phyloP scores from a whole-genome alignment of 2,329 filamentous ascomycete species.

The Taxawa tesnikishii region DNA sequence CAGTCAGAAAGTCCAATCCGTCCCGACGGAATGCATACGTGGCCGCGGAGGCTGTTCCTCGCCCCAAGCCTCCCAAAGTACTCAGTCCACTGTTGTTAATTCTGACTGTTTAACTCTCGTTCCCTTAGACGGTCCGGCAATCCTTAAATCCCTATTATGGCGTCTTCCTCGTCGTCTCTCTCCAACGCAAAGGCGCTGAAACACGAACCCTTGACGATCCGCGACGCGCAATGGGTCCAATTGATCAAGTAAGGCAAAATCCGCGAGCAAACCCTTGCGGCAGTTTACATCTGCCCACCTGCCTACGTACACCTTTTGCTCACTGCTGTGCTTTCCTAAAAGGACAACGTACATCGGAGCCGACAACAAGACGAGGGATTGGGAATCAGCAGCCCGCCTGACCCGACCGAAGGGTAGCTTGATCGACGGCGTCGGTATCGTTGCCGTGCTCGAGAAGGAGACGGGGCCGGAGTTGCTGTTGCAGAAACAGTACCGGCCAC shows the following conservation, averaged over 20 bases:
- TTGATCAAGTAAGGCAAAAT: constrained; percentile 27
- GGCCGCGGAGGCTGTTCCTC: too few relatives aligned
- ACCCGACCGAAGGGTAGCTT: constrained; percentile 40
- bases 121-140: too few relatives aligned
- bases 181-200: constrained; percentile 10
- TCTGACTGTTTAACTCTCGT: too few relatives aligned
- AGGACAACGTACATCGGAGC: constrained; percentile 35
- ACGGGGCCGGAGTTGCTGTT: constrained; percentile 38
- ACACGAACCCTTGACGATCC: constrained; percentile 12
- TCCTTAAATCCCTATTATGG: too few relatives aligned
- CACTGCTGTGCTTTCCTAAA: not conserved
- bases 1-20: too few relatives aligned
- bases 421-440: constrained; percentile 48
- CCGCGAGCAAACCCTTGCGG: not conserved
- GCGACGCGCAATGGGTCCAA: constrained; percentile 27
- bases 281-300: not conserved
- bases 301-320: constrained; percentile 1
- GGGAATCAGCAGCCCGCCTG: constrained; percentile 37
- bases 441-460: constrained; percentile 39
- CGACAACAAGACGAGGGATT: constrained; percentile 6
- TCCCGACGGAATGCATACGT: too few relatives aligned
- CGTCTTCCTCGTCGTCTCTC: constrained; percentile 6
- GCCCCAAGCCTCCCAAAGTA: too few relatives aligned
- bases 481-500: constrained; percentile 42
- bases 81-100: too few relatives aligned